Conservation (phyloP, 2,329 filamentous ascomycete genomes). For the Macrophomina tecta region DNA sequence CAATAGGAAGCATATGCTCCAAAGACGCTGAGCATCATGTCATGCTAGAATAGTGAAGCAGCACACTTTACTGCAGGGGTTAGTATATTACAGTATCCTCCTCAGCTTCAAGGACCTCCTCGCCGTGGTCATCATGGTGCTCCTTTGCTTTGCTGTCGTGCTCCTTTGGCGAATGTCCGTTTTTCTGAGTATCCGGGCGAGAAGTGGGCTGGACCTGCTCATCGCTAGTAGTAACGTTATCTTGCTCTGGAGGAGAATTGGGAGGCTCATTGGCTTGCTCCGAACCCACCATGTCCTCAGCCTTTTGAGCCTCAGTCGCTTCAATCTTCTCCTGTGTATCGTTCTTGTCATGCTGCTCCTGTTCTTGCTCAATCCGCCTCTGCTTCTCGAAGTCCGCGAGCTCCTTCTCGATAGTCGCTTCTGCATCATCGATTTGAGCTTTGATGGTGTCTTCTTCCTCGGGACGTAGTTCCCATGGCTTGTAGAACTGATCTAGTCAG, state of each 20-base stretch:
- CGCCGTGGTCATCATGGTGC: constrained; percentile 66
- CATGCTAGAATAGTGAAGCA: background rate
- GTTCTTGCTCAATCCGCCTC: constrained; percentile 30
- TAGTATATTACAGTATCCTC: constrained; percentile 94
- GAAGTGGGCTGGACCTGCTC: constrained; percentile 17
- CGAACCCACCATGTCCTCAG: constrained; percentile 29
- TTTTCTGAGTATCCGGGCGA: constrained; percentile 33
- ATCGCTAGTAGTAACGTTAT: constrained; percentile 14
- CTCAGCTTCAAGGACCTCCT: constrained; percentile 81
- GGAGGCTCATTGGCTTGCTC: constrained; percentile 34
- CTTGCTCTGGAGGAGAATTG: constrained; percentile 31
- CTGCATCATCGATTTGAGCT: constrained; percentile 70
- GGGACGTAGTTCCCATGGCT: constrained; percentile 76
- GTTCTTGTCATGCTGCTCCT: constrained; percentile 28
- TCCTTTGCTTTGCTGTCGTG: constrained; percentile 34
- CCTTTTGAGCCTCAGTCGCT: constrained; percentile 14
- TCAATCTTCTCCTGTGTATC: background rate
- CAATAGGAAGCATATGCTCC: constrained; percentile 9
- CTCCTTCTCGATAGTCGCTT: constrained; percentile 70
- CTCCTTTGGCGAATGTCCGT: constrained; percentile 32
- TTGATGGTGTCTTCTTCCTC: constrained; percentile 75
- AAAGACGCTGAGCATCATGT: constrained; percentile 2
- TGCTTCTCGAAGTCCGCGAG: constrained; percentile 64
- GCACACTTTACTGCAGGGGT: constrained; percentile 34
- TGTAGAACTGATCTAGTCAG: constrained; percentile 71